Percentiles rank a stretch among this genome's conserved stretches.
These are phyloP conservation scores for Litchi chinensis DNA, from an alignment of 345 rosid species.

Conservation along the genomic window DNA sequence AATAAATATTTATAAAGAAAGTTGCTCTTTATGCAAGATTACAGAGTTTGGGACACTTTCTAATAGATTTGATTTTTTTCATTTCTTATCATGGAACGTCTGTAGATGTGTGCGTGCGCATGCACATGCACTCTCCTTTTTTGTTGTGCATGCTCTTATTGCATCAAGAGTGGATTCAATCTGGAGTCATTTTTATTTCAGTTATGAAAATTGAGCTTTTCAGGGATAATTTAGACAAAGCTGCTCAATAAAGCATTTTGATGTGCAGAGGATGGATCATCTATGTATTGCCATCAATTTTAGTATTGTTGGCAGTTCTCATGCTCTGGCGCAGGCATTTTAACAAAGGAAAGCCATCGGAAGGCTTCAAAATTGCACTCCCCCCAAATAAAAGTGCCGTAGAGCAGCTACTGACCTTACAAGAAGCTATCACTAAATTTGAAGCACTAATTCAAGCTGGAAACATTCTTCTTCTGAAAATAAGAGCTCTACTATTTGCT, in stretches of 20 bases:
- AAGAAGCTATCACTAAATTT: conserved; percentile 67
- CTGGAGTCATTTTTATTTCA: conserved; percentile 11
- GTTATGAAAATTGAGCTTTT: conserved; percentile 13
- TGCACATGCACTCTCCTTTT: not conserved
- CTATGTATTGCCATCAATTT: conserved; percentile 58
- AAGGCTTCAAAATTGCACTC: conserved; percentile 60
- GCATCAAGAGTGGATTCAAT: not conserved
- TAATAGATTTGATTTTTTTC: not conserved
- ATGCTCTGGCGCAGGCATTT: conserved; percentile 71
- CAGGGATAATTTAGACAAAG: not conserved
- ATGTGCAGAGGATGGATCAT: conserved; percentile 72
- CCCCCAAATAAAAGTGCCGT: conserved; percentile 86
- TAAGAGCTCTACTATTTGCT: conserved; percentile 85
- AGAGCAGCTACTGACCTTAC: conserved; percentile 80
- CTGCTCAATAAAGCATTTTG: conserved; percentile 17
- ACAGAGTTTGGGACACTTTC: not conserved
- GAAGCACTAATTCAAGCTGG: conserved; percentile 78
- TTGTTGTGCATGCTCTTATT: not conserved
- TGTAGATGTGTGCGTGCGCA: not conserved
- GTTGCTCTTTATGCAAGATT: not conserved
- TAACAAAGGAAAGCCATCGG: conserved; percentile 52
- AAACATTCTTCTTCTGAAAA: conserved; percentile 79
- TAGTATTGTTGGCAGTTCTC: conserved; percentile 47
- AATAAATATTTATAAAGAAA: not conserved
- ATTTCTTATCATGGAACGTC: not conserved